phyloP scores from a whole-genome alignment of 306 rosid genomes.

The Delonix regia region DNA sequence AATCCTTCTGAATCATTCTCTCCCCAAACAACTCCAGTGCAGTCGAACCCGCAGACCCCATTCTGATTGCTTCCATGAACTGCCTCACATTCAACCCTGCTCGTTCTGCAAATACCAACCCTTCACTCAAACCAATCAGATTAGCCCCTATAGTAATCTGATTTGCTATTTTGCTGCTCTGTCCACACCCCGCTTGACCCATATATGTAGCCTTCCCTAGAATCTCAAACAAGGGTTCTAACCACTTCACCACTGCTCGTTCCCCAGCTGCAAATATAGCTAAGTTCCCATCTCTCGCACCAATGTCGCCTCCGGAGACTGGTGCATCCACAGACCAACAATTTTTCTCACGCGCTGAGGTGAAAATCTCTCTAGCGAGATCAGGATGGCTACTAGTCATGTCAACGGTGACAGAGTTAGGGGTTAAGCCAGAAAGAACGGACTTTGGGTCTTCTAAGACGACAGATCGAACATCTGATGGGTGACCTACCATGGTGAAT shows the following conservation, averaged over 20 bases:
- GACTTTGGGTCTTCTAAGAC: slow-evolving; percentile 39
- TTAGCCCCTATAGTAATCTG: slow-evolving; percentile 65
- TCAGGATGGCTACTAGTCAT: slow-evolving; percentile 79
- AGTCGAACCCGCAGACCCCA: slow-evolving; percentile 64
- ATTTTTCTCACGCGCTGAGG: slow-evolving; percentile 41
- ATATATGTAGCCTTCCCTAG: slow-evolving; percentile 61
- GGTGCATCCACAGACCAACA: slow-evolving; percentile 87
- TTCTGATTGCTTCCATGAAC: slow-evolving; percentile 60
- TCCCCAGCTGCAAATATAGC: slow-evolving; percentile 81
- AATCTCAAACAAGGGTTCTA: slow-evolving; percentile 49
- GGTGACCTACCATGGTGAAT: slow-evolving; percentile 81
- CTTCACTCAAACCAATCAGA: slow-evolving; percentile 76
- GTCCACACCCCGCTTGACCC: slow-evolving; percentile 76
- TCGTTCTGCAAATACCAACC: slow-evolving; percentile 71
- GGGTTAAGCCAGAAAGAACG: slow-evolving; percentile 50
- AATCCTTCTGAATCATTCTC: slow-evolving; percentile 69
- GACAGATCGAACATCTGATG: slow-evolving; percentile 69
- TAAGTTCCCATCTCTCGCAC: slow-evolving; percentile 78
- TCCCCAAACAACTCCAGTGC: slow-evolving; percentile 74
- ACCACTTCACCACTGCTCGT: slow-evolving; percentile 58
- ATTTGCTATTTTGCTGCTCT: slow-evolving; percentile 82
- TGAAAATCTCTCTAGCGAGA: slow-evolving; percentile 62
- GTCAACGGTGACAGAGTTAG: slow-evolving; percentile 63
- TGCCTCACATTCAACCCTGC: slow-evolving; percentile 61
- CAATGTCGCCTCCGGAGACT: slow-evolving; percentile 82